Evolutionary conservation across 2,329 filamentous ascomycete genomes (phyloP), one percentile per base, ranked within the genome.

Genomic region (Botryosphaeria dothidea): DNA sequence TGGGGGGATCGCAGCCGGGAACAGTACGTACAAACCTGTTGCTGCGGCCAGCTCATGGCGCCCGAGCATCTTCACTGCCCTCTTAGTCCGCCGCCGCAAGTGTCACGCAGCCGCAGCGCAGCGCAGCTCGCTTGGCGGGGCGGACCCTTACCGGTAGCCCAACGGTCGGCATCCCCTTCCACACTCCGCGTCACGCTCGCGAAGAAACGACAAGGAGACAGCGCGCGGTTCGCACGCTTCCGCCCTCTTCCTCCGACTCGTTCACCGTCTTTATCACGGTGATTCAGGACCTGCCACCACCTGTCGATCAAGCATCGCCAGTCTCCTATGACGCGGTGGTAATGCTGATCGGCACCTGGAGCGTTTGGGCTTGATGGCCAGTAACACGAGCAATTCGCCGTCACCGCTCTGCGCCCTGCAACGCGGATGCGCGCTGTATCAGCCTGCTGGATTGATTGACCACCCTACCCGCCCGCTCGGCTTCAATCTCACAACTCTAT

Each of bases 351-450:
- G 56, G 56, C 56, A 9, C 41, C 41, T 38, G 56, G 34, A 38
- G 29, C 38, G 56, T 60, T 60, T 60, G 56, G 56, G 56, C 56
- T 60, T 60, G 56, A 60, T 46, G 54, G 36, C 54, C 23, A n/a
- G 36, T 19, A 31, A 8, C 54, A 43, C 54, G 54, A 43, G 36
- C 25, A 57, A 45, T 57, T 34, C 41, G 56, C 41, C 41, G 38
- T 34, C 56, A 60, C 56, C 56, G 41, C 56, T 29, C 41, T 31
- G 38, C 56, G 41, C 56, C 38, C 27, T 31, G 56, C 56, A 46
- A 25, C 56, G n/a, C n/a, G n/a, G n/a, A n/a, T n/a, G n/a, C n/a
- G n/a, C n/a, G n/a, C n/a, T n/a, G n/a, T n/a, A n/a, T n/a, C n/a
- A n/a, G 7, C 48, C 48, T 25, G 27, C 31, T 54, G 17, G 11